These are phyloP conservation scores for Pseudoperonospora humuli DNA, from an alignment of 352 stramenopile species.

Conservation along the genomic window DNA sequence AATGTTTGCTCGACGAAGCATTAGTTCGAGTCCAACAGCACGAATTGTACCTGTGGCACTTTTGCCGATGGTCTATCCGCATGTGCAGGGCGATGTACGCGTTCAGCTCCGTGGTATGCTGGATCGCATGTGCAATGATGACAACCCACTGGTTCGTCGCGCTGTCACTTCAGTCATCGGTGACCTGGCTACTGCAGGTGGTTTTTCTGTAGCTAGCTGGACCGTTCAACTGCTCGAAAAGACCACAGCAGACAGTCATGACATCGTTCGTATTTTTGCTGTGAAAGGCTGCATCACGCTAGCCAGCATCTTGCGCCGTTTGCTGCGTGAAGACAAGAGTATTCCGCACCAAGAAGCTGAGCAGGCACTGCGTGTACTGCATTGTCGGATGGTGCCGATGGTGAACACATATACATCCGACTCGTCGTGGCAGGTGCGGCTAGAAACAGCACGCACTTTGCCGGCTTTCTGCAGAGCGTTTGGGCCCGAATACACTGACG, in stretches of 20 bases:
- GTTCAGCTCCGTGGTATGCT: conserved; percentile 84
- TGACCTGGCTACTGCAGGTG: conserved; percentile 51
- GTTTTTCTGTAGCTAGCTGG: conserved; percentile 49
- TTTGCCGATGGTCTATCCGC: conserved; percentile 67
- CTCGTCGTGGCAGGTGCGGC: conserved; percentile 81
- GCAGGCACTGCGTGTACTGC: conserved; percentile 52
- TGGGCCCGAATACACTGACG: conserved; percentile 68
- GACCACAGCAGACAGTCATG: conserved; percentile 70
- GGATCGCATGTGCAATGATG: conserved; percentile 80
- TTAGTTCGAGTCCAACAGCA: conserved; percentile 77
- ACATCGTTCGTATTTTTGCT: conserved; percentile 84
- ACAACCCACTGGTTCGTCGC: conserved; percentile 78
- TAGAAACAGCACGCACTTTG: conserved; percentile 68
- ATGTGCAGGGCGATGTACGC: conserved; percentile 54
- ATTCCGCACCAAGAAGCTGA: conserved; percentile 22
- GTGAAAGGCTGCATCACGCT: conserved; percentile 79
- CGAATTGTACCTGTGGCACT: conserved; percentile 77
- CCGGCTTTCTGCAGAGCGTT: conserved; percentile 72
- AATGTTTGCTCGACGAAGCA: conserved; percentile 74
- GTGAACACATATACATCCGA: conserved; percentile 85
- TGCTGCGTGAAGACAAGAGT: conserved; percentile 36
- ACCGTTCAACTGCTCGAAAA: conserved; percentile 76
- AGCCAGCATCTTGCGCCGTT: conserved; percentile 46
- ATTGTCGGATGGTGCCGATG: conserved; percentile 80
- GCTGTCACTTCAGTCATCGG: conserved; percentile 80